Conservation (phyloP, 2,329 filamentous ascomycete species). For the Trichoderma lentiforme region DNA sequence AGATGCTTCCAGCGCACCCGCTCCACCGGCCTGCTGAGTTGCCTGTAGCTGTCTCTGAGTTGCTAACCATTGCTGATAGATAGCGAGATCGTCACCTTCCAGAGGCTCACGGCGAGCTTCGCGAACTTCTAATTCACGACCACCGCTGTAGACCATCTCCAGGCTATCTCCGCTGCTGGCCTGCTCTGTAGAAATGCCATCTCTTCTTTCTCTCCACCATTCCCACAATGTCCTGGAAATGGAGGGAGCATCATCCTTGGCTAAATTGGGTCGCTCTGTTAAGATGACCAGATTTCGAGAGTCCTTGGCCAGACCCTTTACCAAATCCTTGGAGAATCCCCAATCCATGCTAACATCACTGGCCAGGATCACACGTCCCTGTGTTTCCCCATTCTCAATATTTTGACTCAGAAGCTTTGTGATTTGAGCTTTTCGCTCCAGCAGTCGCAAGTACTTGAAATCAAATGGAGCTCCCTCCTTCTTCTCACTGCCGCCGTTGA, state of each 20-base stretch:
- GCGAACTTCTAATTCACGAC: slow-evolving; percentile 57
- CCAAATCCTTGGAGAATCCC: slow-evolving; percentile 84
- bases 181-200: slow-evolving; percentile 60
- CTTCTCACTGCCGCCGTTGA: slow-evolving; percentile 46
- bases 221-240: slow-evolving; percentile 76
- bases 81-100: slow-evolving; percentile 68
- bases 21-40: slow-evolving; percentile 68
- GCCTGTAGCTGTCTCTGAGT: slow-evolving; percentile 84
- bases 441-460: slow-evolving; percentile 76
- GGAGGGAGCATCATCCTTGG: slow-evolving; percentile 44
- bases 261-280: slow-evolving; percentile 65
- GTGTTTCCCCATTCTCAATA: slow-evolving; percentile 39
- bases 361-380: slow-evolving; percentile 77
- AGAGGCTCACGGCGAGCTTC: slow-evolving; percentile 63
- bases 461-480: slow-evolving; percentile 75
- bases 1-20: slow-evolving; percentile 64
- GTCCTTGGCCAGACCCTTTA: slow-evolving; percentile 72
- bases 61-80: slow-evolving; percentile 91
- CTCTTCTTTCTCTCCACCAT: slow-evolving; percentile 68
- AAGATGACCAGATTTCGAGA: slow-evolving; percentile 80
- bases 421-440: slow-evolving; percentile 80
- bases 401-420: slow-evolving; percentile 60
- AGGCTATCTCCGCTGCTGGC: slow-evolving; percentile 53
- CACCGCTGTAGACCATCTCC: slow-evolving; percentile 64
- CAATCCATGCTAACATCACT: slow-evolving; percentile 89